Conservation (phyloP, 208 protist genomes). For the Kentomonas sorsogonicus region DNA sequence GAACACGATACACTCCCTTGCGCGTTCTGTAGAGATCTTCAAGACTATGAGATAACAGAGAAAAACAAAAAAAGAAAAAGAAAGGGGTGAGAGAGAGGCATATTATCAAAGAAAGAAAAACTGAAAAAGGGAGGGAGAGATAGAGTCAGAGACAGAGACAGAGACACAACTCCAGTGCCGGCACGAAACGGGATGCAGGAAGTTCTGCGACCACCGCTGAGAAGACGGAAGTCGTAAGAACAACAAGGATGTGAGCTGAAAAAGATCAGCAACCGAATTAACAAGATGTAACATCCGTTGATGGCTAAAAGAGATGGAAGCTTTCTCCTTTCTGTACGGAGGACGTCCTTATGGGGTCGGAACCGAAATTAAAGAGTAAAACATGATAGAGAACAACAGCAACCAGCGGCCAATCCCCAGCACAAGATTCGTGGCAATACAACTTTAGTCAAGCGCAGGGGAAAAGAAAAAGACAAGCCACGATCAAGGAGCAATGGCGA, state of each 20-base stretch:
- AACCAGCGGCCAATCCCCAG: too few relatives aligned
- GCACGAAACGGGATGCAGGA: neutral
- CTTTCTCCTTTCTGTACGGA: neutral
- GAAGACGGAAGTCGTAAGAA: neutral
- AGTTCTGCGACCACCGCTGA: neutral
- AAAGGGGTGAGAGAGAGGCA: neutral
- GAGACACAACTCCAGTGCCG: neutral
- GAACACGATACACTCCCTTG: neutral
- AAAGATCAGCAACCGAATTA: too few relatives aligned
- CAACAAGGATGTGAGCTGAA: neutral
- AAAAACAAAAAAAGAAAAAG: neutral
- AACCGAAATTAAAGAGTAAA: slow-evolving; percentile 8
- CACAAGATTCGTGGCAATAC: too few relatives aligned
- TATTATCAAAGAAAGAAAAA: too few relatives aligned
- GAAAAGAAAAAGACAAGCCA: too few relatives aligned
- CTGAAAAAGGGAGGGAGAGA: neutral
- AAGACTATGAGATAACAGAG: neutral
- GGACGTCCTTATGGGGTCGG: too few relatives aligned
- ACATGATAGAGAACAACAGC: slow-evolving; percentile 9
- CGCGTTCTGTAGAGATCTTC: neutral
- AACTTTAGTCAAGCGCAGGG: too few relatives aligned
- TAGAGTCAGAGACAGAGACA: neutral
- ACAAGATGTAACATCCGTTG: neutral
- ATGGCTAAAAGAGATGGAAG: neutral
- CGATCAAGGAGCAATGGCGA: too few relatives aligned